Conservation (phyloP, 352 stramenopile genomes). For the Globisporangium solare region DNA sequence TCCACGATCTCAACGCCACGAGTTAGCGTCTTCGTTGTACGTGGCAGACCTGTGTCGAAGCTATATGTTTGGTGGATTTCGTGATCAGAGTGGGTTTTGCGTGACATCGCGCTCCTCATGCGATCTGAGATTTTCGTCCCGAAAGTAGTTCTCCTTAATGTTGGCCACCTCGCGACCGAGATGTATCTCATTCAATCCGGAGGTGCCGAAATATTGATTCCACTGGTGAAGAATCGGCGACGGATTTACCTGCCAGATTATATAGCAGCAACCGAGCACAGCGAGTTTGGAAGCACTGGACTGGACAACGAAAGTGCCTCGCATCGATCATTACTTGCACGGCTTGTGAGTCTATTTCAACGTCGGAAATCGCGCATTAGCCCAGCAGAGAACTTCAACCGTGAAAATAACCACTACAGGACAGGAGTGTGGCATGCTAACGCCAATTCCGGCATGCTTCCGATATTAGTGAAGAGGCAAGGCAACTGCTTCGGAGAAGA, state of each 20-base stretch:
- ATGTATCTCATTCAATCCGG: slow-evolving; percentile 65
- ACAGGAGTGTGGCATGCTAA: slow-evolving; percentile 6
- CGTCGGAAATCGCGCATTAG: not conserved
- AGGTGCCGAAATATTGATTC: slow-evolving; percentile 45
- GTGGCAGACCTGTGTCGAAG: slow-evolving; percentile 4
- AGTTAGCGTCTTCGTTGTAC: slow-evolving; percentile 16
- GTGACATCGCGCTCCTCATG: slow-evolving; percentile 26
- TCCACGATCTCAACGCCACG: slow-evolving; percentile 14
- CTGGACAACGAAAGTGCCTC: not conserved
- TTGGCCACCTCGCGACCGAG: slow-evolving; percentile 43
- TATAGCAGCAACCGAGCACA: slow-evolving; percentile 8
- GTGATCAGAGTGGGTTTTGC: slow-evolving; percentile 20
- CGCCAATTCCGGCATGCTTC: slow-evolving; percentile 1
- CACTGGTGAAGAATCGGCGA: slow-evolving; percentile 10
- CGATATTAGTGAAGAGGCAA: slow-evolving; percentile 44
- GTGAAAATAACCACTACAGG: not conserved
- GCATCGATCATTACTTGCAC: not conserved
- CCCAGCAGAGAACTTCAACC: not conserved
- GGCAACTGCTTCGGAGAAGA: slow-evolving; percentile 63
- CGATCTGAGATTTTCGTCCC: slow-evolving; percentile 59
- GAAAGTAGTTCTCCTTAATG: slow-evolving; percentile 47
- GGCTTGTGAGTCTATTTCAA: not conserved
- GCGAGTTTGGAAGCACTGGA: slow-evolving; percentile 4
- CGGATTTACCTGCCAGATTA: slow-evolving; percentile 4
- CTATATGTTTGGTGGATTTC: slow-evolving; percentile 9